phyloP scores from a whole-genome alignment of 2,329 filamentous ascomycete genomes.

The Epichloe hybrida region DNA sequence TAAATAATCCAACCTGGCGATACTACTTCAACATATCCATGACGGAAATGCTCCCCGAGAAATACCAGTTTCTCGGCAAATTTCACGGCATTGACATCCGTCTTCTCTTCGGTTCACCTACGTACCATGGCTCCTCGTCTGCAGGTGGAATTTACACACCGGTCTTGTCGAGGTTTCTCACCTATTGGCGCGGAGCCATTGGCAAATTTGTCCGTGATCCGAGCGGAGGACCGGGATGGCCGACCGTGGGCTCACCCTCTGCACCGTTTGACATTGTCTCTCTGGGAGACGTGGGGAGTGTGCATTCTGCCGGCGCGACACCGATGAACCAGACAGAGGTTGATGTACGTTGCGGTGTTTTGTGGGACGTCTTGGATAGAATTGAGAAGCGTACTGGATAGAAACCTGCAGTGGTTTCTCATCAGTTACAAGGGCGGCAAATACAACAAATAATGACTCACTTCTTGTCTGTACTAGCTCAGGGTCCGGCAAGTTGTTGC shows the following conservation, averaged over 20 bases:
- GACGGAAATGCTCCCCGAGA: constrained; percentile 7
- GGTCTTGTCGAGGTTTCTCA: constrained; percentile 11
- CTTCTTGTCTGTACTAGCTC: too few species aligned
- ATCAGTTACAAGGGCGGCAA: too few species aligned
- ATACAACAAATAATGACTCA: too few species aligned
- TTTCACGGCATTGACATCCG: constrained; percentile 15
- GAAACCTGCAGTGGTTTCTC: background rate
- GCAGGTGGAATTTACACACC: constrained; percentile 6
- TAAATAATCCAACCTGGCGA: constrained; percentile 13
- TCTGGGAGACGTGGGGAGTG: constrained; percentile 10
- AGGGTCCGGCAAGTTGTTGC: too few species aligned
- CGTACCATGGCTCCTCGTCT: constrained; percentile 4
- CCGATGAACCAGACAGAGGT: constrained; percentile 9
- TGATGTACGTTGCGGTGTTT: constrained; percentile 11
- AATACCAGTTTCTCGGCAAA: constrained; percentile 13
- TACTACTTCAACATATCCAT: constrained; percentile 15
- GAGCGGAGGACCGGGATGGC: constrained; percentile 13
- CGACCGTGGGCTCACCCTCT: constrained; percentile 10
- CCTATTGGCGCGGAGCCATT: constrained; percentile 12
- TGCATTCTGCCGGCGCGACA: constrained; percentile 4
- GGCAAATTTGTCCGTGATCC: constrained; percentile 14
- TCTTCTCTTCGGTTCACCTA: constrained; percentile 12
- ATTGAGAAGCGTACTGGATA: background rate
- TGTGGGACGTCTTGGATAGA: constrained; percentile 2
- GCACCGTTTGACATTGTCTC: constrained; percentile 10